A percentile compares a stretch with the other conserved stretches of the same genome.
These are phyloP conservation scores for Monilinia fructicola DNA, from an alignment of 2,329 filamentous ascomycete genomes.

Conservation along the genomic window DNA sequence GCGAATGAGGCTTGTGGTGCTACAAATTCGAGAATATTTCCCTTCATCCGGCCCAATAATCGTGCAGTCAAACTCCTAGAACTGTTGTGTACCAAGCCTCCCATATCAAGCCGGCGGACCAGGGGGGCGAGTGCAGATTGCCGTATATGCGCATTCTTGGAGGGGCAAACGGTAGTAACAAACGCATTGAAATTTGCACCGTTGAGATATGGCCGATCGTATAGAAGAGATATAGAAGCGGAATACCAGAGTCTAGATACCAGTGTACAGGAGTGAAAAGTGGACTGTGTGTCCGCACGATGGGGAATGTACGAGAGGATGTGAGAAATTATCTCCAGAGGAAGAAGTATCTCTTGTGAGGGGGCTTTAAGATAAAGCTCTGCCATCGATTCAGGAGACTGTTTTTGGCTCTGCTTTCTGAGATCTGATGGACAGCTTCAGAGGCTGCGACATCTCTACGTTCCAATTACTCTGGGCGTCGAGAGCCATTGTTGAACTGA, in stretches of 20 bases:
- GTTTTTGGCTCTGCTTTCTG: neutral
- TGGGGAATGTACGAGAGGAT: slow-evolving; percentile 39
- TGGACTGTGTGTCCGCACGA: slow-evolving; percentile 29
- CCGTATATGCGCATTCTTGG: slow-evolving; percentile 42
- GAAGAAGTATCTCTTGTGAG: slow-evolving; percentile 35
- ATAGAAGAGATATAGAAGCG: slow-evolving; percentile 35
- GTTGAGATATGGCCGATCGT: slow-evolving; percentile 35
- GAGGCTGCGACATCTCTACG: slow-evolving; percentile 37
- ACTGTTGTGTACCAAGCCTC: slow-evolving; percentile 39
- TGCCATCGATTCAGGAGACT: neutral
- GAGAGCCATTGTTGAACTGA: slow-evolving; percentile 32
- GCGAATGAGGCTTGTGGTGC: slow-evolving; percentile 41
- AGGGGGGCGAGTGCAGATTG: slow-evolving; percentile 36
- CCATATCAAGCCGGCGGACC: slow-evolving; percentile 40
- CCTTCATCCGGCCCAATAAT: slow-evolving; percentile 39
- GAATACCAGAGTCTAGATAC: slow-evolving; percentile 40
- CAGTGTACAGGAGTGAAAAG: slow-evolving; percentile 37
- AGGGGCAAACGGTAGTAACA: slow-evolving; percentile 40
- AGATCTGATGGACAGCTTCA: slow-evolving; percentile 26
- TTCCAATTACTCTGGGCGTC: slow-evolving; percentile 40
- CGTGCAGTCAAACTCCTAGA: slow-evolving; percentile 39
- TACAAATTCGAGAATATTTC: slow-evolving; percentile 40
- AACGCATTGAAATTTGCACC: slow-evolving; percentile 39
- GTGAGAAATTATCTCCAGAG: slow-evolving; percentile 39
- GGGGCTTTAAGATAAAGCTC: slow-evolving; percentile 16